Conservation (phyloP, 495 filamentous ascomycete species). For the Xylaria scruposa region DNA sequence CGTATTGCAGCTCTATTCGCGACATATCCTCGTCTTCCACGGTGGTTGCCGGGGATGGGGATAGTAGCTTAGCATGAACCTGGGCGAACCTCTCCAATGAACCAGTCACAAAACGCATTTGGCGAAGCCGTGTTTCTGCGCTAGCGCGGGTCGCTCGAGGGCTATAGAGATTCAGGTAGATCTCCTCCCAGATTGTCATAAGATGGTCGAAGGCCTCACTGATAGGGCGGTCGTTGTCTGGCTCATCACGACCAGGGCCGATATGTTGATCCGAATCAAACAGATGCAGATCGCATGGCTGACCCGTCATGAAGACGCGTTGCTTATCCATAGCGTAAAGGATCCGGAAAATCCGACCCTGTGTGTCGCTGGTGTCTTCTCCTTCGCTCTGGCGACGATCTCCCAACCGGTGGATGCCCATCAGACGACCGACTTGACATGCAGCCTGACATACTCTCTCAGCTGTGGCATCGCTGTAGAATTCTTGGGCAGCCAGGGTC, state of each 20-base stretch:
- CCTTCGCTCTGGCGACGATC: background rate
- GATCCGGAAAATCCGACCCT: conserved; percentile 26
- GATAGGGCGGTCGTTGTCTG: conserved; percentile 12
- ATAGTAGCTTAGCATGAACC: conserved; percentile 11
- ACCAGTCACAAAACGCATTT: conserved; percentile 16
- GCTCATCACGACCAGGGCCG: background rate
- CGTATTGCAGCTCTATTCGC: conserved; percentile 29
- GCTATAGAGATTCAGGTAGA: conserved; percentile 31
- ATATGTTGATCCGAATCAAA: conserved; percentile 31
- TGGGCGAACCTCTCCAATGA: conserved; percentile 20
- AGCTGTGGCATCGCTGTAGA: conserved; percentile 27
- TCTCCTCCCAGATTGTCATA: conserved; percentile 35
- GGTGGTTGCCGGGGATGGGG: background rate
- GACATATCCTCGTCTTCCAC: background rate
- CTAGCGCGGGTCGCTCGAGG: conserved; percentile 7
- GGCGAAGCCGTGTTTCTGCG: background rate
- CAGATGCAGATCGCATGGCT: conserved; percentile 29
- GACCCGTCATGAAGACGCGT: conserved; percentile 31
- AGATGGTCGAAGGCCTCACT: conserved; percentile 28
- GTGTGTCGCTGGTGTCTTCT: background rate
- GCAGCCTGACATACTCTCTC: conserved; percentile 30
- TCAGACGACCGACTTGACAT: conserved; percentile 29
- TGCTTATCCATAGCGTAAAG: conserved; percentile 32
- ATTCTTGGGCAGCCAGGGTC: conserved; percentile 24
- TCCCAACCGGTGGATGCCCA: conserved; percentile 26